Percentiles rank a stretch among this genome's conserved stretches.
phyloP scores from a whole-genome alignment of 371 early-diverging fungal species.

The Mortierella sp. region DNA sequence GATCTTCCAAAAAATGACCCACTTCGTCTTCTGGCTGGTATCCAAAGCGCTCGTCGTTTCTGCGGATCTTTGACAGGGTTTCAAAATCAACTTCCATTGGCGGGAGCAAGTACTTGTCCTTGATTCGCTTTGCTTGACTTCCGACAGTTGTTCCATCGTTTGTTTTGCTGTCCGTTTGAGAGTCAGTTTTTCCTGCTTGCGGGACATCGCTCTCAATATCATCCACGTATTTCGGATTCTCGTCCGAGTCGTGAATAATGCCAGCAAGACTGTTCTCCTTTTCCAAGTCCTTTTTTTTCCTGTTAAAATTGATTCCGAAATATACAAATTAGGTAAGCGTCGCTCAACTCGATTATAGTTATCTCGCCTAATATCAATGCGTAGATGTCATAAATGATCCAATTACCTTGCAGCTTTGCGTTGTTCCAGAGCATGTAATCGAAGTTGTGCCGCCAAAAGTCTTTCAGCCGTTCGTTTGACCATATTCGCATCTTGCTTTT shows the following conservation, averaged over 20 bases:
- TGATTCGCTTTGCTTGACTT: conserved; percentile 41
- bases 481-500: conserved; percentile 65
- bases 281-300: conserved; percentile 39
- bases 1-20: conserved; percentile 24
- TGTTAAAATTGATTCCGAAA: not conserved
- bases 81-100: conserved; percentile 57
- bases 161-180: not conserved
- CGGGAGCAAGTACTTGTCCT: conserved; percentile 45
- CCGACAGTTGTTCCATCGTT: conserved; percentile 1
- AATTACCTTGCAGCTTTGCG: conserved; percentile 60
- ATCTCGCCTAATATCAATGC: not conserved
- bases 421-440: conserved; percentile 68
- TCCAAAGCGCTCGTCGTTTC: conserved; percentile 39
- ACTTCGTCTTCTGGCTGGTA: conserved; percentile 37
- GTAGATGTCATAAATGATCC: not conserved
- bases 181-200: not conserved
- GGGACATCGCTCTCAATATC: conserved; percentile 1
- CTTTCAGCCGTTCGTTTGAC: conserved; percentile 85
- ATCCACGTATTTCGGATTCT: conserved; percentile 58
- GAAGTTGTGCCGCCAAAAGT: conserved; percentile 83
- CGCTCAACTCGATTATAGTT: not conserved
- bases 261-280: conserved; percentile 15
- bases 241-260: conserved; percentile 45
- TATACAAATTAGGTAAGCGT: not conserved
- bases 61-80: conserved; percentile 48